phyloP scores from a whole-genome alignment of 1,284 basidiomycete species.

The Exobasidium cylindrosporum region DNA sequence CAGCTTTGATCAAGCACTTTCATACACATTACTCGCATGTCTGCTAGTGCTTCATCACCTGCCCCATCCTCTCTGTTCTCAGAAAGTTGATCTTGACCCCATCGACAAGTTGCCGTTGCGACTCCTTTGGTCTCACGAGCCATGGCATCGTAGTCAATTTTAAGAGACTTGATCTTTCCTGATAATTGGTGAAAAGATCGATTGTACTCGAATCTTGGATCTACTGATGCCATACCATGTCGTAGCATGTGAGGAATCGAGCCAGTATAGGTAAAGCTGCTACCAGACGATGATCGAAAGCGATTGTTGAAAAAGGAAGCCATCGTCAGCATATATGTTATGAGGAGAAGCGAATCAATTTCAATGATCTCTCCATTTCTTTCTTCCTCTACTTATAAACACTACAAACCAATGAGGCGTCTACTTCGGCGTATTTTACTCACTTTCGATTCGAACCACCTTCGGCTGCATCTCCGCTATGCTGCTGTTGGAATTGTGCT shows the following conservation, averaged over 20 bases:
- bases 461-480: constrained; percentile 7
- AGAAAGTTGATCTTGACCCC: constrained; percentile 40
- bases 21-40: no score
- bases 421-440: not conserved
- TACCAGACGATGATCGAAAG: not conserved
- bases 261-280: constrained; percentile 36
- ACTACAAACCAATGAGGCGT: not conserved
- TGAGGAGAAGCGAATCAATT: no score
- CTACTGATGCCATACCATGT: constrained; percentile 37
- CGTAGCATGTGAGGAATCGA: constrained; percentile 41
- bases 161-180: constrained; percentile 37
- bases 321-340: no score
- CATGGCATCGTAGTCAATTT: constrained; percentile 42
- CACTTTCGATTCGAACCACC: not conserved
- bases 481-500: constrained; percentile 27
- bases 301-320: not conserved
- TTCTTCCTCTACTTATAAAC: not conserved
- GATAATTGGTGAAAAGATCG: constrained; percentile 39
- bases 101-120: constrained; percentile 38
- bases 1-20: no score
- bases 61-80: constrained; percentile 36
- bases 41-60: constrained; percentile 37
- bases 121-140: constrained; percentile 34
- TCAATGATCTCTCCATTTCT: not conserved
- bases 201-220: constrained; percentile 44